phyloP scores from a whole-genome alignment of 768 basidiomycete species.

The Phanerodontia chrysosporium region DNA sequence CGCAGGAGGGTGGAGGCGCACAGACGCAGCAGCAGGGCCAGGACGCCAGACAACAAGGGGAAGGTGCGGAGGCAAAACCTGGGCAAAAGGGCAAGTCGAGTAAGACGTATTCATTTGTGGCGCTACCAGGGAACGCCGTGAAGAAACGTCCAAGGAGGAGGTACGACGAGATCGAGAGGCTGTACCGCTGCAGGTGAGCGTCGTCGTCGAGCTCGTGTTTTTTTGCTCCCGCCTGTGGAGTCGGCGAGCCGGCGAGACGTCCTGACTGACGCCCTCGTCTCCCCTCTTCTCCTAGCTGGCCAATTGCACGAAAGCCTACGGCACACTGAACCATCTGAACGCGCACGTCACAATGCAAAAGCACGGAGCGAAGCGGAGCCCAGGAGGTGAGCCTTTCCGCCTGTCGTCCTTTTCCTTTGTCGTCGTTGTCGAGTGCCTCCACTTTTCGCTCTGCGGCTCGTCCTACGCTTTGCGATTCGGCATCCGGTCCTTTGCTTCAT shows the following conservation, averaged over 20 bases:
- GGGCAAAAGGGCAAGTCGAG: conserved; percentile 25
- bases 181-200: conserved; percentile 79
- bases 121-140: conserved; percentile 74
- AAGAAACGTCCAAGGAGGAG: conserved; percentile 81
- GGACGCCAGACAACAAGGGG: neutral
- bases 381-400: conserved; percentile 61
- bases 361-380: conserved; percentile 87
- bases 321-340: conserved; percentile 95
- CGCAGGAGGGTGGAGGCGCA: neutral
- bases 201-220: conserved; percentile 14
- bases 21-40: neutral
- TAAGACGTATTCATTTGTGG: conserved; percentile 81
- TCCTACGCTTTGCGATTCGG: neutral
- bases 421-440: conserved; percentile 9
- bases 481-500: neutral
- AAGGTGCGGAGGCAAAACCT: neutral
- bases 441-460: neutral
- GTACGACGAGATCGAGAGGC: conserved; percentile 93
- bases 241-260: neutral
- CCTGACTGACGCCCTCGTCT: neutral
- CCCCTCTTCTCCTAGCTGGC: conserved; percentile 20
- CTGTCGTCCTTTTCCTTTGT: neutral
- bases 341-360: conserved; percentile 99
- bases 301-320: conserved; percentile 74
- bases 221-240: conserved; percentile 9